Evolutionary conservation across 768 basidiomycete genomes (phyloP), one percentile per base, ranked within the genome.

Genomic region (Termitomyces sp.): DNA sequence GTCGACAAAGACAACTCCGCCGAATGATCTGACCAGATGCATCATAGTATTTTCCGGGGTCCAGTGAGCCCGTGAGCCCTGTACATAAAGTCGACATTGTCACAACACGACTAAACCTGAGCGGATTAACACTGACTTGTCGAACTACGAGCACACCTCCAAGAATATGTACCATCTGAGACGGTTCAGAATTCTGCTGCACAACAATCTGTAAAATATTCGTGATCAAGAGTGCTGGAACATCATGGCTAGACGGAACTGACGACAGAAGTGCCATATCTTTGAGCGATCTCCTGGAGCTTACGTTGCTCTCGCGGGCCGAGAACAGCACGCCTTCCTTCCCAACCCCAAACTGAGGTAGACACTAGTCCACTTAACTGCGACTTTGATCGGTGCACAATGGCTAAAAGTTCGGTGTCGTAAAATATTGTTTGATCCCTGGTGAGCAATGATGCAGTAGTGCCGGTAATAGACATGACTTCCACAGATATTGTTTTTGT

Each of bases 1-100:
- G 61, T 92, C 89, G 55, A 92, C 83, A 57, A 80, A 73, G 29
- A 87, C 69, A 13, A 80, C 70, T 3, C 80, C 81, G 18, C 72
- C 64, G 8, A 68, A 63, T 1, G 76, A 78, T 55, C 90, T 80
- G 34, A 92, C 77, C 48, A 85, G 72, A 59, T 92, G 90, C 88
- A 94, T 91, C 0, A 89, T 76, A 5, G 89, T 91, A 61, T 93
- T 92, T 49, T 92, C 90, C 1, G 80, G 67, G 12, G 83, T 81
- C 92, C 92, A 93, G 64, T 86, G 88, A 6, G 76, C 76, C 47
- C 91, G 80, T 29, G 79, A 73, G 20, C 91, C 91, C 86, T 92
- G 26, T 22, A 55, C 12, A 55, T 10, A 46, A 10, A 54, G 27
- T 32, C 13, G n/a, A 51, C 47, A 26, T 56, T 31, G 22, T 26